Evolutionary conservation across 495 filamentous ascomycete species (phyloP).

Genomic region (Penicillium macrosclerotiorum): DNA sequence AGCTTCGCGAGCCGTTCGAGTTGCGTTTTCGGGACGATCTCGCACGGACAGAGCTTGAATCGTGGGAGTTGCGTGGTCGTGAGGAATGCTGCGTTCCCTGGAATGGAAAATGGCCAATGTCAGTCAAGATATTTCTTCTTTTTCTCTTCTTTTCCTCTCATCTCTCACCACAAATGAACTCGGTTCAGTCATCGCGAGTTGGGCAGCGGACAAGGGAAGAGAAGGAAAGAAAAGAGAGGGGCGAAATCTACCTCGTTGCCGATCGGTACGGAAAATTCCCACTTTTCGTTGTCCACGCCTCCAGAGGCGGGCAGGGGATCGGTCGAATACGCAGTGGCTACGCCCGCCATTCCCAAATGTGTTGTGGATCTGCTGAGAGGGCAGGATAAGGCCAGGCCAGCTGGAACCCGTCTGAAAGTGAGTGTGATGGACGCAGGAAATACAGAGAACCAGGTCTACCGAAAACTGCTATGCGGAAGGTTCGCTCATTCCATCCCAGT

Average conservation of each 20-base stretch:
- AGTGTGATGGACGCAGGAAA: conserved; percentile 9
- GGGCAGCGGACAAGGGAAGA: neutral
- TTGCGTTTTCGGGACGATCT: conserved; percentile 33
- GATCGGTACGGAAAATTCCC: conserved; percentile 49
- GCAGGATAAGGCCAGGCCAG: conserved; percentile 39
- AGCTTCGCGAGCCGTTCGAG: conserved; percentile 42
- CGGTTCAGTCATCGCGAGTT: no score
- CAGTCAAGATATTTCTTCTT: conserved; percentile 5
- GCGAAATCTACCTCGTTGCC: conserved; percentile 39
- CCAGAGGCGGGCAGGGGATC: conserved; percentile 41
- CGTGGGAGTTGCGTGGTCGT: conserved; percentile 38
- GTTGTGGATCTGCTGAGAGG: conserved; percentile 6
- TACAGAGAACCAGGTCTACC: conserved; percentile 13
- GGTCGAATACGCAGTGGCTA: conserved; percentile 40
- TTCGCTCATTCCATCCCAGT: conserved; percentile 40
- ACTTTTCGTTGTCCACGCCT: conserved; percentile 37
- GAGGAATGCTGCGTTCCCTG: conserved; percentile 31
- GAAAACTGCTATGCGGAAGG: conserved; percentile 1
- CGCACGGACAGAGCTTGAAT: conserved; percentile 28
- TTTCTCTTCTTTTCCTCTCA: neutral
- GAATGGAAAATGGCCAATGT: conserved; percentile 6
- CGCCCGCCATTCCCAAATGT: conserved; percentile 46
- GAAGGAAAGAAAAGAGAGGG: no score
- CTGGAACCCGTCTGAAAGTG: conserved; percentile 31
- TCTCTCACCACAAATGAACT: neutral